Conservation (phyloP, 2,329 filamentous ascomycete species). For the Atkinsonella hypoxylon region DNA sequence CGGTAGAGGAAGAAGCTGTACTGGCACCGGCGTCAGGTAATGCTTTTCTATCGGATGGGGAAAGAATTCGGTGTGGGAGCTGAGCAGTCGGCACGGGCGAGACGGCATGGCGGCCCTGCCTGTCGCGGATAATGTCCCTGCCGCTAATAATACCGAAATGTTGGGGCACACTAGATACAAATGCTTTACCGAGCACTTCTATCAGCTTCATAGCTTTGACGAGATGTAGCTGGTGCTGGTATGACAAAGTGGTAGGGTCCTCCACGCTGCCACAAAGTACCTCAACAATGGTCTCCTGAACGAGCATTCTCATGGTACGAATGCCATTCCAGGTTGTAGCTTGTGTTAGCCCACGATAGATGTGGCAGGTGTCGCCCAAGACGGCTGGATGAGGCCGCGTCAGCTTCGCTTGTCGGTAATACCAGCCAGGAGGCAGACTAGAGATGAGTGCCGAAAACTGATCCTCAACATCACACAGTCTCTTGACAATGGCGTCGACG, state of each 20-base stretch:
- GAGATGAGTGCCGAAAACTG: slow-evolving; percentile 29
- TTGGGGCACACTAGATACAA: slow-evolving; percentile 36
- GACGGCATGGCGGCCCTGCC: slow-evolving; percentile 8
- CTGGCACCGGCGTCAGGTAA: not conserved
- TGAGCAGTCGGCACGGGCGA: slow-evolving; percentile 18
- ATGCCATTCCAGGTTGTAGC: slow-evolving; percentile 37
- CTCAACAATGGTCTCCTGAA: slow-evolving; percentile 35
- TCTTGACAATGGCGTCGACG: slow-evolving; percentile 22
- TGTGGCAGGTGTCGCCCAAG: slow-evolving; percentile 29
- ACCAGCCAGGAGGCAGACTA: slow-evolving; percentile 28
- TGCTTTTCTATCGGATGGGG: slow-evolving; percentile 9
- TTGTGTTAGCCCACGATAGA: slow-evolving; percentile 32
- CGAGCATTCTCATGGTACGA: slow-evolving; percentile 32
- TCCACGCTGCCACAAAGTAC: slow-evolving; percentile 26
- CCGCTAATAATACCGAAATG: slow-evolving; percentile 36
- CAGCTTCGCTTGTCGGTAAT: slow-evolving; percentile 29
- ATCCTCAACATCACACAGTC: slow-evolving; percentile 28
- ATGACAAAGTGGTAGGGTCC: slow-evolving; percentile 14
- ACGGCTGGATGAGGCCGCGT: slow-evolving; percentile 28
- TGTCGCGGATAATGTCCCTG: slow-evolving; percentile 19
- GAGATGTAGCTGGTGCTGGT: slow-evolving; percentile 22
- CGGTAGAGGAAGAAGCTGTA: slow-evolving; percentile 2
- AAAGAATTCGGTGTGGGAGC: slow-evolving; percentile 19
- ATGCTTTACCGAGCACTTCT: slow-evolving; percentile 26
- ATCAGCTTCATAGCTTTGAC: slow-evolving; percentile 26